Conservation (phyloP, 768 basidiomycete genomes). For the Amanita rubescens region DNA sequence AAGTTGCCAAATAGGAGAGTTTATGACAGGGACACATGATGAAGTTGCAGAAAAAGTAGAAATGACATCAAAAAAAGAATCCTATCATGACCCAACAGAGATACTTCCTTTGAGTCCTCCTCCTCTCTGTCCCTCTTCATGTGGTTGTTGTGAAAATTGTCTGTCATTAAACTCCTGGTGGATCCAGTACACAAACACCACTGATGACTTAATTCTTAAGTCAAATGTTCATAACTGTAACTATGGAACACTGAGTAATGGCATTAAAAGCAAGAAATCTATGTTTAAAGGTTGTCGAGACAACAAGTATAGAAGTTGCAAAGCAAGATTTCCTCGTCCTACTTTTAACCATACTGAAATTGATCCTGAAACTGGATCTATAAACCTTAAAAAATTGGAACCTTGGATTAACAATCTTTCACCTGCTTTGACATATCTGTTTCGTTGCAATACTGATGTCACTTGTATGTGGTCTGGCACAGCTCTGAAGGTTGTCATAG, state of each 20-base stretch:
- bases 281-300: conserved; percentile 5
- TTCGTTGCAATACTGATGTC: conserved; percentile 26
- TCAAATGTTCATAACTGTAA: background rate
- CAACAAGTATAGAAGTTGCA: conserved; percentile 16
- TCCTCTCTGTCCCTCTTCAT: background rate
- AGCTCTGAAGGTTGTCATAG: conserved; percentile 24
- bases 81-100: background rate
- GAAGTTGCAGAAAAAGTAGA: conserved; percentile 1
- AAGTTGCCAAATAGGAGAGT: conserved; percentile 14
- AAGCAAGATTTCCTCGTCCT: conserved; percentile 20
- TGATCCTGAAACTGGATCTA: conserved; percentile 17
- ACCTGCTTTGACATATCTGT: conserved; percentile 17
- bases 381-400: conserved; percentile 21
- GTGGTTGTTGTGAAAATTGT: background rate
- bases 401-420: conserved; percentile 23
- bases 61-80: background rate
- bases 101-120: background rate
- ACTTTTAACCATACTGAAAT: conserved; percentile 8
- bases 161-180: background rate
- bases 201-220: background rate
- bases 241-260: background rate
- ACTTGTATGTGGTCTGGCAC: conserved; percentile 26
- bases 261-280: background rate
- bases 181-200: background rate
- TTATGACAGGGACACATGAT: conserved; percentile 8